Evolutionary conservation across 345 rosid species (phyloP), one percentile per base, ranked within the genome.

Genomic region (Pugionium cornutum): DNA sequence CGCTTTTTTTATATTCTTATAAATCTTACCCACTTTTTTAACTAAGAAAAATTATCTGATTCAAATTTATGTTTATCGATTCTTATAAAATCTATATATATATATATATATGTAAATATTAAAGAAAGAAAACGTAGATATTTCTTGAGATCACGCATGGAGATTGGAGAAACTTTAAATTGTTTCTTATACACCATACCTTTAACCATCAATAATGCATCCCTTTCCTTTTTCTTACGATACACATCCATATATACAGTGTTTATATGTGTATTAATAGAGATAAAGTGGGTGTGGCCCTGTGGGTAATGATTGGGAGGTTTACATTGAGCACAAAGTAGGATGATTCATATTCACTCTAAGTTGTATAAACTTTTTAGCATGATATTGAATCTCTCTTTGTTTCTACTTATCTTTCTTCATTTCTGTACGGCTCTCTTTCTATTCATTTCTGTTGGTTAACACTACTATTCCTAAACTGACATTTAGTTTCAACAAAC

Each of bases 141-240:
- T 72, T 64, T 65, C 34, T 58, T 43, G 31, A 50, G 48, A 46
- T 28, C 54, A 34, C 60, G 54, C 61, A 64, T 72, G 76, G 48
- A 58, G 42, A 18, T 18, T 18, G 18, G 18, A 58, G 42, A 64
- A 65, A 25, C 36, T 72, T 72, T 72, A 2, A 48, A 27, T 58
- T 58, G 66, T 48, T 65, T 58, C 60, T 43, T 72, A 58, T 65
- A 44, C 76, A 58, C 71, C 76, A 72, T 58, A 72, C 54, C 76
- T 72, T 72, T 72, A 64, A 50, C 50, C 30, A 64, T 65, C 66
- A 72, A 58, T 72, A 72, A 65, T 65, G 54, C 29, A 29, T 1
- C 44, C 47, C 51, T 65, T 65, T 58, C 4, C 45, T 58, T 72
- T 64, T 57, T 51, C 66, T 57, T 58, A 58, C 61, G 34, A 65